These are phyloP conservation scores for Escovopsis sp. DNA, from an alignment of 2,329 filamentous ascomycete genomes.

Conservation along the genomic window DNA sequence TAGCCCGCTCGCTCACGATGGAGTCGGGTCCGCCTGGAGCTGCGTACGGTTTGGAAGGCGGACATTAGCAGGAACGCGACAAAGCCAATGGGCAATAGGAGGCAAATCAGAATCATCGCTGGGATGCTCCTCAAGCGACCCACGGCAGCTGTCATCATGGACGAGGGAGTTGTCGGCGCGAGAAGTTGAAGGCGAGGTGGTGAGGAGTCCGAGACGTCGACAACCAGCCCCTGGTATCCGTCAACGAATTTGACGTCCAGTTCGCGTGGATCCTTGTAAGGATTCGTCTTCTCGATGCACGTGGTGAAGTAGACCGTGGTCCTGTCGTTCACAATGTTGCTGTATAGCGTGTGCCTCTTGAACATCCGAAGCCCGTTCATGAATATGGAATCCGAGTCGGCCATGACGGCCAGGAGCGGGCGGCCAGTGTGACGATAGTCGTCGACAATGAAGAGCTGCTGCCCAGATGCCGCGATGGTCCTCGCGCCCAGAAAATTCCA, in stretches of 20 bases:
- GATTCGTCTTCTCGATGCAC: constrained; percentile 60
- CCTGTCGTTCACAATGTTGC: constrained; percentile 77
- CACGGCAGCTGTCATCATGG: constrained; percentile 17
- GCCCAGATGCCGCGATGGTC: constrained; percentile 67
- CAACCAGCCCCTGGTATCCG: constrained; percentile 59
- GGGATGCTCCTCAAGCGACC: constrained; percentile 40
- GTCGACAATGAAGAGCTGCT: constrained; percentile 80
- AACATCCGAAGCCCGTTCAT: constrained; percentile 65
- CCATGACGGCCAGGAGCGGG: constrained; percentile 65
- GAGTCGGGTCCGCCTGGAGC: constrained; percentile 56
- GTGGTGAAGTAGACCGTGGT: constrained; percentile 76
- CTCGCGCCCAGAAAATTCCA: constrained; percentile 78
- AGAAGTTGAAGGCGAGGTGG: constrained; percentile 14
- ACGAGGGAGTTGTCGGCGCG: constrained; percentile 15
- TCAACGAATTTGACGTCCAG: constrained; percentile 59
- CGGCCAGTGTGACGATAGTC: constrained; percentile 69
- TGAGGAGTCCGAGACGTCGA: constrained; percentile 35
- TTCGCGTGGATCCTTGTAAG: constrained; percentile 52
- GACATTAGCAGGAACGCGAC: constrained; percentile 62
- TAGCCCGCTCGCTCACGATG: constrained; percentile 59
- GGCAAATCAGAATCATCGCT: constrained; percentile 45
- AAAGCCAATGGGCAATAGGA: constrained; percentile 63
- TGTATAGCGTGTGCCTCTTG: constrained; percentile 62
- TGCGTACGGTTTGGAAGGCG: constrained; percentile 60
- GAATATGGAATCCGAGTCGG: constrained; percentile 76